Conservation (phyloP, 108 stramenopile genomes). For the Craspedostauros australis region DNA sequence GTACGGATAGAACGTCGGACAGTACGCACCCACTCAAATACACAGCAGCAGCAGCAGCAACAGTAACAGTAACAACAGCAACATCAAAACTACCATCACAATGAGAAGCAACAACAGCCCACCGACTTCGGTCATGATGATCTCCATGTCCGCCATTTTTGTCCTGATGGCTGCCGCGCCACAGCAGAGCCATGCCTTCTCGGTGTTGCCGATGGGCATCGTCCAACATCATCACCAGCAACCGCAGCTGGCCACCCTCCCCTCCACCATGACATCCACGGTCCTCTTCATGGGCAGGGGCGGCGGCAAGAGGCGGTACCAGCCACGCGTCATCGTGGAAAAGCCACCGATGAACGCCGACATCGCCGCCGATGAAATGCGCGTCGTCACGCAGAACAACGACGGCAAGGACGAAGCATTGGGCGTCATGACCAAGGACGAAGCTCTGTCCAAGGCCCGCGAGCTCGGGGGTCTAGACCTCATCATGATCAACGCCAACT, state of each 20-base stretch:
- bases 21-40: too few species aligned
- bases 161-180: too few species aligned
- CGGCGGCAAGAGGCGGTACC: conserved; percentile 22
- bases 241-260: neutral
- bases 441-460: conserved; percentile 84
- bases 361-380: conserved; percentile 47
- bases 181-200: too few species aligned
- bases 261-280: neutral
- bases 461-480: conserved; percentile 84
- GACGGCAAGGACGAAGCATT: conserved; percentile 83
- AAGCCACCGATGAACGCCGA: conserved; percentile 82
- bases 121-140: too few species aligned
- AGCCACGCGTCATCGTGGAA: conserved; percentile 30
- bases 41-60: too few species aligned
- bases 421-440: conserved; percentile 77
- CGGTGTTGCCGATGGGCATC: too few species aligned
- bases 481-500: conserved; percentile 82
- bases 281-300: conserved; percentile 13
- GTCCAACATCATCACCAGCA: neutral
- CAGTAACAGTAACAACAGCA: too few species aligned
- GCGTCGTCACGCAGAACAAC: conserved; percentile 52
- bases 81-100: too few species aligned
- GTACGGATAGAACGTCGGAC: too few species aligned
- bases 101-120: too few species aligned
- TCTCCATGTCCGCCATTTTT: too few species aligned